Conservation (phyloP, 2,329 filamentous ascomycete genomes). For the Basipetospora chlamydospora region DNA sequence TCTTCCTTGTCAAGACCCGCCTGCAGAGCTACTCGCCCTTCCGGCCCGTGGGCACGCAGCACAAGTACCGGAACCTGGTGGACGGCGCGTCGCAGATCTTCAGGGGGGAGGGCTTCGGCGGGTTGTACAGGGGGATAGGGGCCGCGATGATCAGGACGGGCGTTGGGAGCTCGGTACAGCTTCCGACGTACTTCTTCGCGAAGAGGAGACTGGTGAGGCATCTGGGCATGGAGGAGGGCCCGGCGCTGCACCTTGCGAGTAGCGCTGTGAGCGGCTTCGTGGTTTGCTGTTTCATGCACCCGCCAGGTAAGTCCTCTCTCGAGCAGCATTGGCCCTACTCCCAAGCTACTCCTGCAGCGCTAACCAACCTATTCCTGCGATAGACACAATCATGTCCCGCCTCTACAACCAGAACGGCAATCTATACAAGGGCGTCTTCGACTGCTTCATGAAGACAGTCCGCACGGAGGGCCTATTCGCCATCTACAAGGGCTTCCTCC, state of each 20-base stretch:
- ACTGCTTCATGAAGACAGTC: conserved; percentile 83
- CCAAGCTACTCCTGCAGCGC: neutral
- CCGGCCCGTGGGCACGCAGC: conserved; percentile 91
- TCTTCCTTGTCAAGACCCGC: conserved; percentile 95
- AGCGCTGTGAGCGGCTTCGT: conserved; percentile 87
- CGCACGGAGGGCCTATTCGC: conserved; percentile 82
- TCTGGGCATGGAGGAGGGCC: conserved; percentile 79
- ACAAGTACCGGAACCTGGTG: conserved; percentile 71
- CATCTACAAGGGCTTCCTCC: conserved; percentile 95
- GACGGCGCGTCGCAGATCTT: conserved; percentile 78
- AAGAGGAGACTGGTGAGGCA: conserved; percentile 75
- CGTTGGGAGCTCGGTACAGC: conserved; percentile 87
- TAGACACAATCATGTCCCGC: conserved; percentile 95
- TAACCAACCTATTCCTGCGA: neutral
- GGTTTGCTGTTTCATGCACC: conserved; percentile 96
- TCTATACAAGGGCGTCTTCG: conserved; percentile 84
- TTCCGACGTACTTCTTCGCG: conserved; percentile 96
- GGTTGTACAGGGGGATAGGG: conserved; percentile 78
- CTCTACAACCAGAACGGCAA: conserved; percentile 99
- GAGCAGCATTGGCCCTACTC: too few relatives aligned
- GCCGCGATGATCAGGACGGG: conserved; percentile 94
- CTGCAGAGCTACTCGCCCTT: conserved; percentile 89
- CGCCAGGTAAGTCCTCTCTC: conserved; percentile 51
- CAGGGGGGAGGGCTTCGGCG: conserved; percentile 57
- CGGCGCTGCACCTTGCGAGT: conserved; percentile 74